Percentiles rank a stretch among this genome's conserved stretches.
Evolutionary conservation across 2,329 filamentous ascomycete species (phyloP).

Genomic region (Colletotrichum viniferum): DNA sequence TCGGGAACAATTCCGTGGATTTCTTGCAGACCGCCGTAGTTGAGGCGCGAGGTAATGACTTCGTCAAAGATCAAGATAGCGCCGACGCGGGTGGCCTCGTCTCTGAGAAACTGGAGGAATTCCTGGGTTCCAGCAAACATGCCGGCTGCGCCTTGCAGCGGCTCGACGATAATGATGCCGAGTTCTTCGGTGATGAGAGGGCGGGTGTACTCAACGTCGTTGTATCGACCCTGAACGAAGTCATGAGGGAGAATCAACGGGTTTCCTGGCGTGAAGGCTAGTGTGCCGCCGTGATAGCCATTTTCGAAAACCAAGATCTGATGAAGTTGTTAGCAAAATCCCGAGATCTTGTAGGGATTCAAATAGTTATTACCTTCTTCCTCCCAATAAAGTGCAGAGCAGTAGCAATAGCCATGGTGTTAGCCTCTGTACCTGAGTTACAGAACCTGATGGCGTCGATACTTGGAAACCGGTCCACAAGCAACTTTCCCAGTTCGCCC

Average conservation of each 20-base stretch:
- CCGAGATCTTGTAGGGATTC: rapidly evolving
- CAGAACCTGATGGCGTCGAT: slow-evolving; percentile 64
- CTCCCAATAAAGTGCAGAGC: slow-evolving; percentile 52
- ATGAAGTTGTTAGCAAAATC: not conserved
- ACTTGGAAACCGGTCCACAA: slow-evolving; percentile 55
- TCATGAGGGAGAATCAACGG: slow-evolving; percentile 54
- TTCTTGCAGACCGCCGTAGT: slow-evolving; percentile 52
- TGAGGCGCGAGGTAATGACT: slow-evolving; percentile 70
- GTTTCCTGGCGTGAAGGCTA: slow-evolving; percentile 38
- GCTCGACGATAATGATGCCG: slow-evolving; percentile 69
- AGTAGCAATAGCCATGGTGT: slow-evolving; percentile 60
- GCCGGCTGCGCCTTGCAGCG: slow-evolving; percentile 68
- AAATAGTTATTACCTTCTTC: slow-evolving; percentile 38
- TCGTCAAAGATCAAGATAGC: slow-evolving; percentile 73
- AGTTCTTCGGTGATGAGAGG: slow-evolving; percentile 52
- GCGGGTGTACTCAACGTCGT: slow-evolving; percentile 53
- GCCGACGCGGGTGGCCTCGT: slow-evolving; percentile 31
- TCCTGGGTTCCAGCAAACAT: slow-evolving; percentile 52
- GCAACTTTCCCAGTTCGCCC: slow-evolving; percentile 50
- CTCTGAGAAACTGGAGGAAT: slow-evolving; percentile 41
- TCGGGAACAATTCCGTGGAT: slow-evolving; percentile 56
- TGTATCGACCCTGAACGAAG: slow-evolving; percentile 66
- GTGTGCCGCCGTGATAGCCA: slow-evolving; percentile 55
- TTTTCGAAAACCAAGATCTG: slow-evolving; percentile 48
- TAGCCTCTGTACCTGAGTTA: slow-evolving; percentile 71